These are phyloP conservation scores for Fusarium poae DNA, from an alignment of 2,329 filamentous ascomycete species.

Conservation along the genomic window DNA sequence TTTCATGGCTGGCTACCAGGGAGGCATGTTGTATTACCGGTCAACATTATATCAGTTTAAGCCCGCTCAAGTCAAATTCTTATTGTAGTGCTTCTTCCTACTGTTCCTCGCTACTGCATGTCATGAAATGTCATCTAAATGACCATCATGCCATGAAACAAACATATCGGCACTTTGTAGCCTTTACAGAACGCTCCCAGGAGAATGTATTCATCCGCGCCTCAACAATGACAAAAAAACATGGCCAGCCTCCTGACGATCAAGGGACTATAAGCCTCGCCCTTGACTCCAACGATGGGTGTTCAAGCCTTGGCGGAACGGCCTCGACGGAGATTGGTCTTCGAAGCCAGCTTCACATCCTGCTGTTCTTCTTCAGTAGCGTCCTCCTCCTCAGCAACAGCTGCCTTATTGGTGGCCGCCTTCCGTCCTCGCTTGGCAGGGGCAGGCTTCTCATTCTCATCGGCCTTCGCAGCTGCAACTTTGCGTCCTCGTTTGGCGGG, in stretches of 20 bases:
- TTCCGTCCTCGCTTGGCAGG: conserved; percentile 38
- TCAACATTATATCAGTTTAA: neutral
- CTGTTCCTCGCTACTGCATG: neutral
- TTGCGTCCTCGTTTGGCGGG: conserved; percentile 50
- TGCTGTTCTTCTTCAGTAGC: conserved; percentile 28
- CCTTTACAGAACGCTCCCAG: conserved; percentile 17
- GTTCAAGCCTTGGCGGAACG: conserved; percentile 46
- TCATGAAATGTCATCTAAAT: conserved; percentile 8
- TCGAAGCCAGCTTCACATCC: conserved; percentile 52
- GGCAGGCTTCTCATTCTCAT: conserved; percentile 33
- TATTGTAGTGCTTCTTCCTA: neutral
- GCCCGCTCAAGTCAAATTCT: conserved; percentile 4
- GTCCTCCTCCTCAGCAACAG: conserved; percentile 31
- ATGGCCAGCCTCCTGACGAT: neutral
- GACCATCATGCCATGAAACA: conserved; percentile 2
- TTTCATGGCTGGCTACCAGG: neutral
- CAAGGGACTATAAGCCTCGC: neutral
- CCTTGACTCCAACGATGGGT: neutral
- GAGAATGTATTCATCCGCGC: conserved; percentile 17
- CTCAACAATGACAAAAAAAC: conserved; percentile 7
- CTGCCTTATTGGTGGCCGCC: conserved; percentile 33
- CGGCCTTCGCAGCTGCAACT: conserved; percentile 22
- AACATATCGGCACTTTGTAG: neutral
- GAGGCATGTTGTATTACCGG: neutral
- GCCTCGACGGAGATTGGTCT: conserved; percentile 47